These are phyloP conservation scores for Trichoderma breve DNA, from an alignment of 2,329 filamentous ascomycete species.

Conservation along the genomic window DNA sequence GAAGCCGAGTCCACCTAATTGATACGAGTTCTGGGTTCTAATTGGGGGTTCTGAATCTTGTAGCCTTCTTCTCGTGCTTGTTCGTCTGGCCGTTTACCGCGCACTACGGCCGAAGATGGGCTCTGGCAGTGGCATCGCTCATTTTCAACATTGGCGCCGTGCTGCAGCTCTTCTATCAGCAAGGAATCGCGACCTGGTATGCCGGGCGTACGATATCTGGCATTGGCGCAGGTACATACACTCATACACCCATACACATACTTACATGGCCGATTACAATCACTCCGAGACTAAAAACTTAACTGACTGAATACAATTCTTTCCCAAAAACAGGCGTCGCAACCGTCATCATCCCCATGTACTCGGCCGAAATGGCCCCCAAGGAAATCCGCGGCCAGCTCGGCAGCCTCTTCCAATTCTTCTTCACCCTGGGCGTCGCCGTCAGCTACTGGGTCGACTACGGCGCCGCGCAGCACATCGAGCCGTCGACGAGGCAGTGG, in stretches of 20 bases:
- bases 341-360: slow-evolving; percentile 46
- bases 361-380: slow-evolving; percentile 46
- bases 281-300: background rate
- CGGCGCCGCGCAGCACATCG: slow-evolving; percentile 41
- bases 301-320: background rate
- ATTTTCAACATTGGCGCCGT: slow-evolving; percentile 46
- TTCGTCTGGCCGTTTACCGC: slow-evolving; percentile 45
- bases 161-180: slow-evolving; percentile 40
- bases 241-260: background rate
- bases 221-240: slow-evolving; percentile 36
- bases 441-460: slow-evolving; percentile 48
- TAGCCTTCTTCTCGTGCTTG: slow-evolving; percentile 44
- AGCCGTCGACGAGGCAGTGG: slow-evolving; percentile 44
- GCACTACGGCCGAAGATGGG: slow-evolving; percentile 40
- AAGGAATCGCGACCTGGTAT: slow-evolving; percentile 39
- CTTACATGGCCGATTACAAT: background rate
- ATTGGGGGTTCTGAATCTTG: background rate
- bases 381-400: slow-evolving; percentile 45
- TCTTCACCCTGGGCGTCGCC: slow-evolving; percentile 44
- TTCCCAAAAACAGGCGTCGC: slow-evolving; percentile 24
- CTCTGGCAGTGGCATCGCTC: slow-evolving; percentile 38
- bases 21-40: background rate
- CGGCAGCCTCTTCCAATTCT: slow-evolving; percentile 45
- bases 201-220: slow-evolving; percentile 39
- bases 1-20: background rate